Conservation (phyloP, 345 rosid genomes). For the Melastoma malabathricum region DNA sequence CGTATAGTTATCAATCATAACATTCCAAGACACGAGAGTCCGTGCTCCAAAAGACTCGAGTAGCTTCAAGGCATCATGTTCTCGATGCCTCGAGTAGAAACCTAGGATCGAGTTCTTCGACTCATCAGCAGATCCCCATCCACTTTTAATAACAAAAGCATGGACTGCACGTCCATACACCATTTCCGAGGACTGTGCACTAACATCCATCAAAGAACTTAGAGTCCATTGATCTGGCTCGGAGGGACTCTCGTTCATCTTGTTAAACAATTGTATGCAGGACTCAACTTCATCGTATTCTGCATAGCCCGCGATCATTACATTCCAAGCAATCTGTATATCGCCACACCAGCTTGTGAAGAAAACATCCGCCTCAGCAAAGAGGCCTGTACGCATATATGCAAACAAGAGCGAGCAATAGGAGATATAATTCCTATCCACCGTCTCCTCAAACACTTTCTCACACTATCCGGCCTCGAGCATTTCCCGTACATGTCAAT, state of each 20-base stretch:
- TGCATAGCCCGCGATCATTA: constrained; percentile 51
- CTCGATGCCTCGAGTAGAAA: constrained; percentile 45
- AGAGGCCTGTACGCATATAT: constrained; percentile 27
- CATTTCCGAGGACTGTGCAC: constrained; percentile 27
- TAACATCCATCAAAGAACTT: constrained; percentile 54
- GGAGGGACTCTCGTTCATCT: constrained; percentile 27
- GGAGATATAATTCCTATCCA: constrained; percentile 44
- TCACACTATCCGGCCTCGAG: constrained; percentile 26
- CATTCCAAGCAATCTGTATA: constrained; percentile 61
- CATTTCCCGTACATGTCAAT: constrained; percentile 82
- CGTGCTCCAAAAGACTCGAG: constrained; percentile 28
- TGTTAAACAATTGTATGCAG: constrained; percentile 36
- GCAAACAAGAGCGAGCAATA: constrained; percentile 83
- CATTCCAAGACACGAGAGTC: constrained; percentile 59
- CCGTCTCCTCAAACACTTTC: constrained; percentile 43
- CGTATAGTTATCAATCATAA: constrained; percentile 56
- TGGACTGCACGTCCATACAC: constrained; percentile 39
- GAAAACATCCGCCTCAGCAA: constrained; percentile 22
- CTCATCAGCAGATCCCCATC: constrained; percentile 60
- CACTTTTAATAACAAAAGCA: constrained; percentile 41
- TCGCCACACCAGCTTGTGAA: constrained; percentile 41
- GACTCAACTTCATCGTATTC: constrained; percentile 30
- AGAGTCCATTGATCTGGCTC: constrained; percentile 65
- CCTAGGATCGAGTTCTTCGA: constrained; percentile 49
- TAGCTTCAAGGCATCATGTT: constrained; percentile 36